Conservation (phyloP, 345 rosid species). For the Bruguiera sexangula region DNA sequence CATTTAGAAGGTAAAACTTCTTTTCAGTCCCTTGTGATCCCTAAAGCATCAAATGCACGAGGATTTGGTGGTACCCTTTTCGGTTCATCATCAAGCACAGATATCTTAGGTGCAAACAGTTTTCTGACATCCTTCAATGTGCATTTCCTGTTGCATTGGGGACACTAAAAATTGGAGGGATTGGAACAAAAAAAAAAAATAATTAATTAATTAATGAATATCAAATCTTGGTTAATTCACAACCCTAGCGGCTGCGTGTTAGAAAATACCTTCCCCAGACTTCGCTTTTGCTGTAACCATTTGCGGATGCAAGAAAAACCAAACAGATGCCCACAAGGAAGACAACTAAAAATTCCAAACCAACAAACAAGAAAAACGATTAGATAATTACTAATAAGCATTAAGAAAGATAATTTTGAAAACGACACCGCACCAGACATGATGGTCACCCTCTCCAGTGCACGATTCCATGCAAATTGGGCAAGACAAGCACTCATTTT, state of each 20-base stretch:
- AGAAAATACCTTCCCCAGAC: slow-evolving; percentile 54
- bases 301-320: slow-evolving; percentile 74
- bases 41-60: slow-evolving; percentile 3
- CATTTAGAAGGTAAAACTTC: not conserved
- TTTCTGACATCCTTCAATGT: slow-evolving; percentile 61
- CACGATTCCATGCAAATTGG: slow-evolving; percentile 82
- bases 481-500: slow-evolving; percentile 65
- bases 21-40: not conserved
- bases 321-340: slow-evolving; percentile 89
- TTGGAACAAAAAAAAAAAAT: not conserved
- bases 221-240: not conserved
- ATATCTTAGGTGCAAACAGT: slow-evolving; percentile 65
- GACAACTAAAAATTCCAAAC: slow-evolving; percentile 47
- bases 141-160: slow-evolving; percentile 69
- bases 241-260: not conserved
- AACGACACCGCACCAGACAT: slow-evolving; percentile 48
- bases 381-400: not conserved
- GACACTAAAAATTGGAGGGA: slow-evolving; percentile 48
- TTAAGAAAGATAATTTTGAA: not conserved
- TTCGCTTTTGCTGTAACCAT: slow-evolving; percentile 59
- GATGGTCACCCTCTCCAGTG: slow-evolving; percentile 65
- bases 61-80: slow-evolving; percentile 45
- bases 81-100: slow-evolving; percentile 69
- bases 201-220: not conserved
- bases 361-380: not conserved